Evolutionary conservation across 2,329 filamentous ascomycete genomes (phyloP).

Genomic region (Phialocephala sp.): DNA sequence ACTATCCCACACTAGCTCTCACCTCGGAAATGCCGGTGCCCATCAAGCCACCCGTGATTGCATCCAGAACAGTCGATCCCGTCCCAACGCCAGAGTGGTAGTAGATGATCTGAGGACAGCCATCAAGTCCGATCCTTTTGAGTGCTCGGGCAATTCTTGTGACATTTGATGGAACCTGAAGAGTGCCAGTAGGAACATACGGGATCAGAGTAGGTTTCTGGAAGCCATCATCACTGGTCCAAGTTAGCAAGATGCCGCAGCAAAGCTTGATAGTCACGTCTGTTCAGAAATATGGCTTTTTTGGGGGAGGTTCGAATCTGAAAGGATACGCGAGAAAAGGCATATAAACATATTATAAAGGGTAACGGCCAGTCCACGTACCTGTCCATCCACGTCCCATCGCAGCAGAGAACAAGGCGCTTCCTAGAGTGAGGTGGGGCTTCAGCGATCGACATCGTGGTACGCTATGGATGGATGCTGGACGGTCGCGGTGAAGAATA

Average conservation of each 20-base stretch:
- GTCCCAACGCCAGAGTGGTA: slow-evolving; percentile 68
- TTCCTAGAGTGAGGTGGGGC: slow-evolving; percentile 22
- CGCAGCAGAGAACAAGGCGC: slow-evolving; percentile 41
- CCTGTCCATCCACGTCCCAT: slow-evolving; percentile 42
- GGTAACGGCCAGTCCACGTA: not conserved
- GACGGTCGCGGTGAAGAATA: not conserved
- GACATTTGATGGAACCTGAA: slow-evolving; percentile 64
- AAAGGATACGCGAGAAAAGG: too few species aligned
- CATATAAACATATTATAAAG: too few species aligned
- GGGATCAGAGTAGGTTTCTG: slow-evolving; percentile 47
- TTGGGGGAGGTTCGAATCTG: too few species aligned
- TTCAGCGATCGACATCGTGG: not conserved
- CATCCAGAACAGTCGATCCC: slow-evolving; percentile 54
- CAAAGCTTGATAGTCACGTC: not conserved
- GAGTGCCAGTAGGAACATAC: slow-evolving; percentile 65
- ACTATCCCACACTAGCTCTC: not conserved
- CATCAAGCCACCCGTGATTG: slow-evolving; percentile 59
- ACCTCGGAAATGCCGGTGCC: slow-evolving; percentile 54
- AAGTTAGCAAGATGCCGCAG: slow-evolving; percentile 15
- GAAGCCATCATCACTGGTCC: slow-evolving; percentile 39
- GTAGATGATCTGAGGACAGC: slow-evolving; percentile 60
- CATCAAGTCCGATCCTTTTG: slow-evolving; percentile 55
- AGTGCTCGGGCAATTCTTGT: slow-evolving; percentile 65
- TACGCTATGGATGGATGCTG: not conserved
- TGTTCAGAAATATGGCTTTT: too few species aligned